A percentile compares a stretch with the other conserved stretches of the same genome.
Evolutionary conservation across 345 rosid species (phyloP).

Genomic region (Pistacia integerrima): DNA sequence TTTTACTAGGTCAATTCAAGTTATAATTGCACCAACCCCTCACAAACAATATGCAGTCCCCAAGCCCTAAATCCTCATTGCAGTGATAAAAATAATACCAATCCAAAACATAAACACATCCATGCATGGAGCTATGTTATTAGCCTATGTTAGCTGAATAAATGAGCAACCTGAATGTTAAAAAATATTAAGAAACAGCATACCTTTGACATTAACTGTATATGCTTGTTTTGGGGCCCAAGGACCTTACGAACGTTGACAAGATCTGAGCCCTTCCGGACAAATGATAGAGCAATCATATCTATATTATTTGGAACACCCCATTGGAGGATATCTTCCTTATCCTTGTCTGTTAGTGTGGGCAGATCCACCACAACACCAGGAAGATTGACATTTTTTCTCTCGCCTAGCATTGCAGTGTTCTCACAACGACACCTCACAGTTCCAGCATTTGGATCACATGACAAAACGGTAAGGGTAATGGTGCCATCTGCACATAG

Average conservation of each 20-base stretch:
- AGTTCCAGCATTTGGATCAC: constrained; percentile 69
- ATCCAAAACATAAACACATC: background rate
- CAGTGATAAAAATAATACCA: background rate
- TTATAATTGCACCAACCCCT: background rate
- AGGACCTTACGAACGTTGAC: constrained; percentile 83
- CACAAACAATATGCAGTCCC: background rate
- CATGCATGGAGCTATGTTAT: background rate
- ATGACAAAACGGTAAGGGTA: constrained; percentile 63
- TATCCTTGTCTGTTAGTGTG: constrained; percentile 82
- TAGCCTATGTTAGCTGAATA: background rate
- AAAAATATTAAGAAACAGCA: constrained; percentile 4
- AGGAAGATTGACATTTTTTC: constrained; percentile 92
- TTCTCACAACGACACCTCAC: constrained; percentile 90
- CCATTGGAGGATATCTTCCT: constrained; percentile 82
- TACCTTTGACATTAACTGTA: constrained; percentile 91
- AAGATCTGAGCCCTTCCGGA: constrained; percentile 93
- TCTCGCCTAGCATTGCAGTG: constrained; percentile 82
- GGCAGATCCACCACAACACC: constrained; percentile 95
- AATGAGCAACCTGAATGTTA: background rate
- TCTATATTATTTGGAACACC: constrained; percentile 85
- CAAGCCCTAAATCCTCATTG: background rate
- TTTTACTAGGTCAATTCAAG: background rate
- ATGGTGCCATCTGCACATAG: constrained; percentile 92
- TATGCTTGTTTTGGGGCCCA: constrained; percentile 71
- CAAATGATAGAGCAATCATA: constrained; percentile 92